Evolutionary conservation across 306 rosid species (phyloP).

Genomic region (Sphenostylis stenocarpa): DNA sequence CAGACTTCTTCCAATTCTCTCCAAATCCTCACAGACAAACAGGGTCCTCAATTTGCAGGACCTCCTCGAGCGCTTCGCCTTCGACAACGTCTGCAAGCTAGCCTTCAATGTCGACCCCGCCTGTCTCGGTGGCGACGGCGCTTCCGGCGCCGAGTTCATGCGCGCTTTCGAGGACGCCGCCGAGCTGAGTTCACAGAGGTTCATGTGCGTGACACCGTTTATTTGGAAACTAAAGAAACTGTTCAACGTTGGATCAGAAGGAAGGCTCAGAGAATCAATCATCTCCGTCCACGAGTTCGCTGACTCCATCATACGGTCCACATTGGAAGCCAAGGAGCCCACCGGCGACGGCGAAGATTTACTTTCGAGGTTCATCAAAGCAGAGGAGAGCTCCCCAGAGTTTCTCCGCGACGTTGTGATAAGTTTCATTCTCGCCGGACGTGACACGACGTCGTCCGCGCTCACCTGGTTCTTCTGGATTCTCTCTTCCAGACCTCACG

Average conservation of each 20-base stretch:
- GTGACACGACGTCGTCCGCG: slow-evolving; percentile 75
- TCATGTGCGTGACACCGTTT: slow-evolving; percentile 4
- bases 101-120: slow-evolving; percentile 49
- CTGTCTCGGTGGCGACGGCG: slow-evolving; percentile 52
- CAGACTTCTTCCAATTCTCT: slow-evolving; percentile 49
- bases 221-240: slow-evolving; percentile 36
- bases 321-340: slow-evolving; percentile 29
- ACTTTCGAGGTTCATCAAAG: slow-evolving; percentile 59
- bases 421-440: slow-evolving; percentile 70
- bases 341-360: slow-evolving; percentile 30
- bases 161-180: slow-evolving; percentile 70
- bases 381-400: slow-evolving; percentile 36
- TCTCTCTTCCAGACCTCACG: slow-evolving; percentile 42
- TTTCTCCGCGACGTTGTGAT: slow-evolving; percentile 64
- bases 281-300: slow-evolving; percentile 52
- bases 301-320: slow-evolving; percentile 43
- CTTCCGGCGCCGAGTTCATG: slow-evolving; percentile 52
- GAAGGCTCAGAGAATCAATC: slow-evolving; percentile 45
- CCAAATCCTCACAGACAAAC: slow-evolving; percentile 18
- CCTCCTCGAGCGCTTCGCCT: slow-evolving; percentile 62
- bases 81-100: slow-evolving; percentile 65
- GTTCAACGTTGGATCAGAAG: slow-evolving; percentile 49
- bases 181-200: slow-evolving; percentile 40
- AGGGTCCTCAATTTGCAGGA: slow-evolving; percentile 56
- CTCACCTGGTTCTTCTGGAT: slow-evolving; percentile 80